These are phyloP conservation scores for Skeletonema menzelii DNA, from an alignment of 108 stramenopile species.

Conservation along the genomic window DNA sequence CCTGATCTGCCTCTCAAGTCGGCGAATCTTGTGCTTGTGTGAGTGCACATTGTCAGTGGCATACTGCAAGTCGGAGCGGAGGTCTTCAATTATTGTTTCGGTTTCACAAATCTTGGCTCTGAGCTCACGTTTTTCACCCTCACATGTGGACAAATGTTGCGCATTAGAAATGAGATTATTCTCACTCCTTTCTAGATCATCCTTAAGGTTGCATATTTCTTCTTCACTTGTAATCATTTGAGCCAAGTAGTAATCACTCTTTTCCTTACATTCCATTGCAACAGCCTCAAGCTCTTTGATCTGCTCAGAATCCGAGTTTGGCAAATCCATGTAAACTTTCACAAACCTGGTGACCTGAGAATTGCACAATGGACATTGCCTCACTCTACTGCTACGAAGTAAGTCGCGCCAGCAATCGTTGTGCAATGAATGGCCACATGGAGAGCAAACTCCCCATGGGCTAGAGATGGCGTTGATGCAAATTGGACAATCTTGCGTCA, in stretches of 20 bases:
- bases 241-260: neutral
- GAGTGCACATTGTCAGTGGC: neutral
- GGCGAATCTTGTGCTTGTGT: neutral
- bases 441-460: neutral
- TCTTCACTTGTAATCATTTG: neutral
- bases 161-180: neutral
- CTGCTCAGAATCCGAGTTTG: neutral
- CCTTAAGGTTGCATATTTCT: neutral
- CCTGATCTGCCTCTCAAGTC: neutral
- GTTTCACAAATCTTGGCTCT: neutral
- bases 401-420: neutral
- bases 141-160: neutral
- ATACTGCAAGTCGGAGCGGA: neutral
- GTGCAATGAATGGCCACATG: neutral
- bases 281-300: neutral
- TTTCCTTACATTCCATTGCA: neutral
- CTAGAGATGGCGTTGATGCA: neutral
- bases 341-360: neutral
- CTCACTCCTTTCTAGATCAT: neutral
- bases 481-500: neutral
- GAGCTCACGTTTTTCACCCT: neutral
- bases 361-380: neutral
- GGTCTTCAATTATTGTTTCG: neutral
- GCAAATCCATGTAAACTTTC: neutral
- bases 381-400: neutral